Base-by-base conservation (phyloP, 2,329 filamentous ascomycete genomes). In the Myriosclerotinia scirpicola region DNA sequence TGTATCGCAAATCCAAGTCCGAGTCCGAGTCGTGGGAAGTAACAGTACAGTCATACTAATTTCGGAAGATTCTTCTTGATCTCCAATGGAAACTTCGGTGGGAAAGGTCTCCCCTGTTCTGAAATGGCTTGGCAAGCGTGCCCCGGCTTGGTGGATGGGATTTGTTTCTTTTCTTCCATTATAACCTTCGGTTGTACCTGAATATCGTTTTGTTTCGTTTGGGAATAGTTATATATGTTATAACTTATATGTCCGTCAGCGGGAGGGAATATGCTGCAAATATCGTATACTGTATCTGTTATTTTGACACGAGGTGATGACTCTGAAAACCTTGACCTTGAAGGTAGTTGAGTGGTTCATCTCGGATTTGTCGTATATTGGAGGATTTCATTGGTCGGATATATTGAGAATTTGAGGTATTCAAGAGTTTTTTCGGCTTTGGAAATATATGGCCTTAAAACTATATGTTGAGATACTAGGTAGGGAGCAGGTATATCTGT, bases 1-100 rank as follows among this genome's bases (percentile, higher is more conserved):
- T 26, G 26, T 22, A 22, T 42, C 5, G 40, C 17, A 44, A 42
- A 26, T 2, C 26, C 26, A 26, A 26, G 26, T 44, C 54, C 26
- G 38, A 44, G 38, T 42, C 38, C 54, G 22, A 58, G 38, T n/a
- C 17, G 30, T 14, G 20, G 36, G 34, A 42, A 26, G 54, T 58
- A 44, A 58, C 54, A 17, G 38, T 12, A 40, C 11, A 40, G 38
- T 40, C 11, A 42, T 42, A 42, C 40, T 15, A 58, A 58, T 58
- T 58, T 58, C 54, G 54, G 38, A 58, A 15, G 54, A 40, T 30
- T 30, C 20, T 30, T 58, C 15, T 44, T 44, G 54, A 58, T 58
- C 15, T 58, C 54, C 38, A 58, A 58, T 58, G 38, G 38, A 20
- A 30, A 44, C 54, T 20, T 58, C 22, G 54, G 26, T 20, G 7